A percentile compares a stretch with the other conserved stretches of the same genome.
phyloP scores from a whole-genome alignment of 2,329 filamentous ascomycete species.

The Cordyceps javanica region DNA sequence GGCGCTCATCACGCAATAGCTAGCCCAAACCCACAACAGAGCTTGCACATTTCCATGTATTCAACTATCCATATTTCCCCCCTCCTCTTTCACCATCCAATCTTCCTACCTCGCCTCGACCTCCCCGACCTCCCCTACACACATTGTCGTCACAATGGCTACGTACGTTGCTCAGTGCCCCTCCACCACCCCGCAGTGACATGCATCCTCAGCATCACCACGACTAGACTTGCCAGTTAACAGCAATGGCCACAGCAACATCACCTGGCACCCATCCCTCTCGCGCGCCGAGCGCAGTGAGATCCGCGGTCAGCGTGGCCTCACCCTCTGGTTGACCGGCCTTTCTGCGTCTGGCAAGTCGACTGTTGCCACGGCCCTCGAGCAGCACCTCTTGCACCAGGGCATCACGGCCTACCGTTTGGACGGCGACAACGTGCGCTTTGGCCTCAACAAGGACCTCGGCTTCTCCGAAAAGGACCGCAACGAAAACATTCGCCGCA shows the following conservation, averaged over 20 bases:
- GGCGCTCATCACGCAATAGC: constrained; percentile 11
- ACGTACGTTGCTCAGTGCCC: constrained; percentile 24
- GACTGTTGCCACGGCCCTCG: constrained; percentile 90
- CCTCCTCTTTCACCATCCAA: not conserved
- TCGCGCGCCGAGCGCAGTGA: constrained; percentile 69
- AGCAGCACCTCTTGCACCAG: constrained; percentile 90
- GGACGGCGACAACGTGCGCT: constrained; percentile 97
- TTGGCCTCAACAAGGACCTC: constrained; percentile 95
- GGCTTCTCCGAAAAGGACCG: constrained; percentile 90
- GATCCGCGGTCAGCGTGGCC: constrained; percentile 75
- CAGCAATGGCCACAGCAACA: constrained; percentile 55
- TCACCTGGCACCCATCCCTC: constrained; percentile 82
- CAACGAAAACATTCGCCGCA: constrained; percentile 96
- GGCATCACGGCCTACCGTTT: constrained; percentile 82
- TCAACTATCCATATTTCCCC: no score
- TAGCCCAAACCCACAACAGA: constrained; percentile 11
- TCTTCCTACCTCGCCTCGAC: not conserved
- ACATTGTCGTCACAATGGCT: constrained; percentile 24
- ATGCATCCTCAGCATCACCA: constrained; percentile 14
- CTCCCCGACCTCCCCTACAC: not conserved
- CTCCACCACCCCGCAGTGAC: constrained; percentile 13
- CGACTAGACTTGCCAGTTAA: constrained; percentile 11
- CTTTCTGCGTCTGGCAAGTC: constrained; percentile 96
- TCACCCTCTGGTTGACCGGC: constrained; percentile 97
- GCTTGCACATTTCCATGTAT: not conserved